phyloP scores from a whole-genome alignment of 164 flowering plant species.

The Chimonanthus praecox region DNA sequence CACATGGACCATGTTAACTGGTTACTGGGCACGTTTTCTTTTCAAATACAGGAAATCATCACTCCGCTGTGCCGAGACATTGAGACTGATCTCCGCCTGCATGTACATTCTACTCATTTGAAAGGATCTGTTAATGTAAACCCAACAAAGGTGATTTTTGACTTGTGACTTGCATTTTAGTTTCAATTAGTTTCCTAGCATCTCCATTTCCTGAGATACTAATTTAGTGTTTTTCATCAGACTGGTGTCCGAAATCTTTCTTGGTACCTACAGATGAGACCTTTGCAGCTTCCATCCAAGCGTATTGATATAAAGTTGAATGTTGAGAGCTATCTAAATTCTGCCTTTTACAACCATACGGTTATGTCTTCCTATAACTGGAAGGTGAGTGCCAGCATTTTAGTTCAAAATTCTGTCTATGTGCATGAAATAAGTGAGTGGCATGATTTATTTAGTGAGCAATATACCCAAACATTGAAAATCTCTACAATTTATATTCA shows the following conservation, averaged over 20 bases:
- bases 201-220: constrained; percentile 1
- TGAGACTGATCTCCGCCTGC: constrained; percentile 33
- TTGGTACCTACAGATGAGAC: constrained; percentile 26
- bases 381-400: constrained; percentile 18
- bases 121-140: constrained; percentile 27
- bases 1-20: neutral
- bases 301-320: constrained; percentile 22
- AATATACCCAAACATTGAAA: neutral
- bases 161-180: neutral
- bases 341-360: constrained; percentile 24
- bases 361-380: constrained; percentile 25
- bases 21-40: neutral
- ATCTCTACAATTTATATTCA: no score
- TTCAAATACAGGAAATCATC: constrained; percentile 22
- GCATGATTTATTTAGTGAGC: neutral
- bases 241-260: constrained; percentile 30
- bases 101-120: constrained; percentile 25
- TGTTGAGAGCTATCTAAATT: constrained; percentile 21
- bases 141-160: constrained; percentile 20
- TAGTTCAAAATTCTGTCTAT: neutral
- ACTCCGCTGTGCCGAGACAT: constrained; percentile 27
- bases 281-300: constrained; percentile 23
- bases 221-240: constrained; percentile 17
- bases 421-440: neutral
- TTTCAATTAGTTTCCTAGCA: neutral